Evolutionary conservation across 495 filamentous ascomycete genomes (phyloP).

Genomic region (Hypoxylon fuscum): DNA sequence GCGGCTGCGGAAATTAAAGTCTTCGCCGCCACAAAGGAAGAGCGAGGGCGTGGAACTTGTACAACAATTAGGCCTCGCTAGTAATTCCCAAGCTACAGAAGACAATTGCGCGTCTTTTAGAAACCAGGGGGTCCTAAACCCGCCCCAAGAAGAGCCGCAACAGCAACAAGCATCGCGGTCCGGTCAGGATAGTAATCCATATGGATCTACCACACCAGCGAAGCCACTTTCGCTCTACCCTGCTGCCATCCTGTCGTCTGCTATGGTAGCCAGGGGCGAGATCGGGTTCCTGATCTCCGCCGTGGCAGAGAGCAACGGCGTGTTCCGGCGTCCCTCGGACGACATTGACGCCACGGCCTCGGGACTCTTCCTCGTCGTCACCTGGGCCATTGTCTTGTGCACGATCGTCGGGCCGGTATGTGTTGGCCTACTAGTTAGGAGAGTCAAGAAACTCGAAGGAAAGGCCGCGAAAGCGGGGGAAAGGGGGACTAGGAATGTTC

Average conservation of each 20-base stretch:
- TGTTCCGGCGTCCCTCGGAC: conserved; percentile 53
- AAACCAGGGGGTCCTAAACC: not conserved
- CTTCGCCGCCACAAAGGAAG: not conserved
- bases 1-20: not conserved
- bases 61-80: not conserved
- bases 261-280: conserved; percentile 82
- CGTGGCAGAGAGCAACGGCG: conserved; percentile 66
- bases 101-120: not conserved
- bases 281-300: conserved; percentile 82
- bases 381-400: conserved; percentile 80
- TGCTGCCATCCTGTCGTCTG: conserved; percentile 63
- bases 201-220: conserved; percentile 18
- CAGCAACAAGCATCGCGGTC: not conserved
- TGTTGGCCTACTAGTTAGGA: conserved; percentile 68
- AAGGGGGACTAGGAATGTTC: conserved; percentile 20
- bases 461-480: conserved; percentile 11
- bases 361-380: conserved; percentile 67
- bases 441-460: conserved; percentile 42
- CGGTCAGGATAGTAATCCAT: not conserved
- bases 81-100: not conserved
- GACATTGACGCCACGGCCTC: conserved; percentile 48
- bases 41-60: not conserved
- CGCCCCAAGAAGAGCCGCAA: not conserved
- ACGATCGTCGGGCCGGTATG: conserved; percentile 76
- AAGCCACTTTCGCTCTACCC: conserved; percentile 68